A percentile compares a stretch with the other conserved stretches of the same genome.
Evolutionary conservation across 306 rosid species (phyloP).

Genomic region (Vigna reflexopilosa): DNA sequence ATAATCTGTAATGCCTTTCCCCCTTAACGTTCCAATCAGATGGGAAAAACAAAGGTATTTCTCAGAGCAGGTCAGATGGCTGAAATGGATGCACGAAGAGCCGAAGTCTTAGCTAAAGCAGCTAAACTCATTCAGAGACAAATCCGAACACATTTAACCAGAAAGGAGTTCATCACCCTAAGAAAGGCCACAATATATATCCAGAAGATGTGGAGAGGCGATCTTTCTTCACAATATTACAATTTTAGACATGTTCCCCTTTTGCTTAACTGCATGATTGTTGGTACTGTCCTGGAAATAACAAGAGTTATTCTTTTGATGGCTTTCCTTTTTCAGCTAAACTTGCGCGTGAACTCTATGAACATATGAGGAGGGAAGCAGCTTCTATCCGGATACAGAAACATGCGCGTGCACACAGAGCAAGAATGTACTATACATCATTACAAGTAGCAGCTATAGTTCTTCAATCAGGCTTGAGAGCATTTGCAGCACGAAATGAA

Average conservation of each 20-base stretch:
- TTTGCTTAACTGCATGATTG: constrained; percentile 3
- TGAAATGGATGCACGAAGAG: constrained; percentile 84
- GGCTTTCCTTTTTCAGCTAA: constrained; percentile 55
- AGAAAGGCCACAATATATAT: constrained; percentile 65
- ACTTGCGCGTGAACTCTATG: constrained; percentile 72
- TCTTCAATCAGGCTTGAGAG: constrained; percentile 82
- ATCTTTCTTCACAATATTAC: constrained; percentile 33
- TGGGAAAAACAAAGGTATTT: constrained; percentile 86
- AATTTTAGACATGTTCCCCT: not conserved
- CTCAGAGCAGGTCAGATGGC: constrained; percentile 98
- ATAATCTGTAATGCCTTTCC: constrained; percentile 30
- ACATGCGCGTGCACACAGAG: constrained; percentile 63
- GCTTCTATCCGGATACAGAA: constrained; percentile 84
- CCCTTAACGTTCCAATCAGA: constrained; percentile 51
- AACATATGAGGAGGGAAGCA: constrained; percentile 74
- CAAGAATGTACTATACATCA: constrained; percentile 62
- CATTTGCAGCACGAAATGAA: constrained; percentile 81
- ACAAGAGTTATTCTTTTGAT: constrained; percentile 20
- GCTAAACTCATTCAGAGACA: constrained; percentile 79
- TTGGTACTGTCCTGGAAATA: constrained; percentile 20
- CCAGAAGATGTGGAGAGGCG: constrained; percentile 87
- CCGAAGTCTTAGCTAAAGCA: constrained; percentile 82
- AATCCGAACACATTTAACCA: constrained; percentile 72
- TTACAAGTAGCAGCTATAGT: constrained; percentile 66
- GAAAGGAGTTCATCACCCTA: constrained; percentile 71